Percentiles rank a stretch among this genome's conserved stretches.
phyloP scores from a whole-genome alignment of 768 basidiomycete species.

The Suillus luteus region DNA sequence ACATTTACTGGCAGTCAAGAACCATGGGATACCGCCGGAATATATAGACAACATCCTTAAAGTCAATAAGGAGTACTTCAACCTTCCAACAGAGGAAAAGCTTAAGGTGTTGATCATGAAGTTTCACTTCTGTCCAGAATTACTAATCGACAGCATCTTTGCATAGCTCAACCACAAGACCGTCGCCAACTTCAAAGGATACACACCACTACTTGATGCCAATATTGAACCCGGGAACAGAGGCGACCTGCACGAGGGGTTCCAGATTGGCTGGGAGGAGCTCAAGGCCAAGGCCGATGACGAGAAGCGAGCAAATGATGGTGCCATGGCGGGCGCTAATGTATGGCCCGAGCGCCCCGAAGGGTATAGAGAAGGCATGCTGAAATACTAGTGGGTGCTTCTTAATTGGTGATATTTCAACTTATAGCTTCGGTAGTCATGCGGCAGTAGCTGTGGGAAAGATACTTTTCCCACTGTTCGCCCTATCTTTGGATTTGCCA shows the following conservation, averaged over 20 bases:
- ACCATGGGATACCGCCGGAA: constrained; percentile 69
- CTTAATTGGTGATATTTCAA: constrained; percentile 21
- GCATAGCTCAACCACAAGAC: constrained; percentile 67
- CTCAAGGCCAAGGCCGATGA: constrained; percentile 31
- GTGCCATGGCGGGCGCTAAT: constrained; percentile 70
- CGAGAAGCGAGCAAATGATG: constrained; percentile 40
- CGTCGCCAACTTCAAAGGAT: constrained; percentile 74
- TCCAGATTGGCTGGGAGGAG: constrained; percentile 79
- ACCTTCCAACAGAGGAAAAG: constrained; percentile 61
- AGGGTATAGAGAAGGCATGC: constrained; percentile 57
- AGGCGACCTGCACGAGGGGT: constrained; percentile 93
- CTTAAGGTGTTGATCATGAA: constrained; percentile 49
- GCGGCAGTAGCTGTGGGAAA: constrained; percentile 54
- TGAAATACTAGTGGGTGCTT: constrained; percentile 65
- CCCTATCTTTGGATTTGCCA: constrained; percentile 61
- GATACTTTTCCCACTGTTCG: constrained; percentile 67
- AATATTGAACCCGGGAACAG: constrained; percentile 69
- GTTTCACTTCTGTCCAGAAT: neutral
- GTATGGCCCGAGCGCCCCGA: constrained; percentile 73
- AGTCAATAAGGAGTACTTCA: constrained; percentile 65
- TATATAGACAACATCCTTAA: constrained; percentile 48
- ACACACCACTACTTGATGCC: constrained; percentile 65
- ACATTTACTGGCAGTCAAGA: constrained; percentile 45
- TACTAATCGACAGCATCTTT: neutral
- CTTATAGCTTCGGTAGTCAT: constrained; percentile 39